These are phyloP conservation scores for Mrakia gelida DNA, from an alignment of 768 basidiomycete species.

Conservation along the genomic window DNA sequence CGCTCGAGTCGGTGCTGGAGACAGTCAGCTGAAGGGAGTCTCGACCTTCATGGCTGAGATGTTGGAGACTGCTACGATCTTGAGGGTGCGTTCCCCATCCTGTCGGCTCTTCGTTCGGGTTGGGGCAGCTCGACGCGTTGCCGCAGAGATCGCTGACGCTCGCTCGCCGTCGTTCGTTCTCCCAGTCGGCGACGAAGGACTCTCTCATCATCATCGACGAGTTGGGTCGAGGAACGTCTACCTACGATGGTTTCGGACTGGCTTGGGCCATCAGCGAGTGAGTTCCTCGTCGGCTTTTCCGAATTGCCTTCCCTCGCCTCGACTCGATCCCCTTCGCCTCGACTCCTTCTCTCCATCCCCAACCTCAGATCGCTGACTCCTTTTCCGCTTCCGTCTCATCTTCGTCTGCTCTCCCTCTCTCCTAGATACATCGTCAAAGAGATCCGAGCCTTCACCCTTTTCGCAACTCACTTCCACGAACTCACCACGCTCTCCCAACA, in stretches of 20 bases:
- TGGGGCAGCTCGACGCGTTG: background rate
- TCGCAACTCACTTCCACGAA: constrained; percentile 98
- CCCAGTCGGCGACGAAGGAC: constrained; percentile 80
- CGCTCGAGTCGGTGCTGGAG: constrained; percentile 93
- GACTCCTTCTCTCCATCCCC: constrained; percentile 47
- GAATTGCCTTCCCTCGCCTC: background rate
- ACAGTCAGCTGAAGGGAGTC: constrained; percentile 94
- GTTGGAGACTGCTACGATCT: constrained; percentile 94
- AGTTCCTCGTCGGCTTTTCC: constrained; percentile 36
- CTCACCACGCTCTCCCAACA: constrained; percentile 86
- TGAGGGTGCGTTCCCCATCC: constrained; percentile 56
- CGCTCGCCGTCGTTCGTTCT: background rate
- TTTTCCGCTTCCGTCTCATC: constrained; percentile 57
- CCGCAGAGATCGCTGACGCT: background rate
- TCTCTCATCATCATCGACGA: constrained; percentile 98
- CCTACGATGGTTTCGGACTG: constrained; percentile 50
- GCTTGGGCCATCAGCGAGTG: constrained; percentile 99
- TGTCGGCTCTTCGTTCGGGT: background rate
- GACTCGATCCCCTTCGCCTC: background rate
- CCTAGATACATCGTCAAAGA: constrained; percentile 83
- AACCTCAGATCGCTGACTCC: constrained; percentile 53
- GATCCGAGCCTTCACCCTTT: constrained; percentile 89
- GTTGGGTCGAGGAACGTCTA: constrained; percentile 31
- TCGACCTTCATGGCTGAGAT: constrained; percentile 99
- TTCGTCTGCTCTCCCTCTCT: constrained; percentile 56